Conservation (phyloP, 106 monocot species). For the Vanilla planifolia region DNA sequence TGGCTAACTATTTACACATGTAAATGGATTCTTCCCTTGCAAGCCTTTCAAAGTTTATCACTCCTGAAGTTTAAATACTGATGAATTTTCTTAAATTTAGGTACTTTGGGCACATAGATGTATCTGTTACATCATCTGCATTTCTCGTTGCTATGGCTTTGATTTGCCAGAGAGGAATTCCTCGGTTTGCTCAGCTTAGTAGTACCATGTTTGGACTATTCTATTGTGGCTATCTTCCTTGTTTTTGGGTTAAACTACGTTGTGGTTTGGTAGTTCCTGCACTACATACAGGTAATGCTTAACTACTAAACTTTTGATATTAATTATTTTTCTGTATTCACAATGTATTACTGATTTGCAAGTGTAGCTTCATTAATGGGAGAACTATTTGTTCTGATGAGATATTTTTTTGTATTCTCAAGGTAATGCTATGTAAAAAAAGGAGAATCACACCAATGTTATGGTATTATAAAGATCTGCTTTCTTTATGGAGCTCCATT, state of each 20-base stretch:
- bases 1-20: background rate
- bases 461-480: too few relatives aligned
- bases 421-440: too few relatives aligned
- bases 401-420: too few relatives aligned
- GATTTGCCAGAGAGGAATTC: constrained; percentile 87
- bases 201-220: constrained; percentile 95
- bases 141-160: constrained; percentile 79
- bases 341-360: background rate
- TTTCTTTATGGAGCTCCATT: too few relatives aligned
- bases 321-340: background rate
- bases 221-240: constrained; percentile 96
- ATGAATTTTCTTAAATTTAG: constrained; percentile 30
- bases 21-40: background rate
- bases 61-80: background rate
- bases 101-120: constrained; percentile 93
- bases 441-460: too few relatives aligned
- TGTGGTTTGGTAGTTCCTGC: constrained; percentile 80
- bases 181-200: constrained; percentile 90
- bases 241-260: constrained; percentile 95
- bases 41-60: background rate
- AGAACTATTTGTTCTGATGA: background rate
- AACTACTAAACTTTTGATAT: background rate
- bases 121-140: constrained; percentile 71
- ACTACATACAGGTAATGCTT: constrained; percentile 69
- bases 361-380: background rate